Base-by-base conservation (phyloP, 2,329 filamentous ascomycete genomes). In the Claviceps sp. region DNA sequence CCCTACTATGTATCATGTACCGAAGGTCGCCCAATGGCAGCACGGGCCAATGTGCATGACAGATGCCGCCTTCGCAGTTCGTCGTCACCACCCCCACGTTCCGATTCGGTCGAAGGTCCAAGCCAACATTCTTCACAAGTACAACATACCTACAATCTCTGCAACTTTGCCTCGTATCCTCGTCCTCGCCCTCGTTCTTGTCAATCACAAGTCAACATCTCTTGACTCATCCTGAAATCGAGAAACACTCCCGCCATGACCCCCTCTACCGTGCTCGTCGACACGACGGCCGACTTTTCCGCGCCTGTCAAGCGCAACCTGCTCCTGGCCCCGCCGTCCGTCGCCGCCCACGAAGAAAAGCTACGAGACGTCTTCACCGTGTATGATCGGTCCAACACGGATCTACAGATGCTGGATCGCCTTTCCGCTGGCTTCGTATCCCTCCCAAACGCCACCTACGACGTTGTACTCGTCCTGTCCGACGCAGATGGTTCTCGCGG, bases 381-480 rank as follows among this genome's bases (percentile, higher is more conserved):
- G 53, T 82, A 88, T 71, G 82, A 93, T 67, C 84, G 89, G 63
- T 72, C 77, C 57, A 74, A 78, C 46, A 91, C 89, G 56, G 93
- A 98, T 65, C 76, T 98, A 50, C 93, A 97, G 69, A 98, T 98
- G 93, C 85, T 98, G 55, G 93, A 98, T 71, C 88, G 93, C 49
- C 79, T 98, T 42, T 82, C 87, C 2, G 79, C 87, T 38, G 89
- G 89, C 55, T 75, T 95, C 40, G 87, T 93, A 53, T 74, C 82
- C 7, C 81, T 98, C 0, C 85, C 90, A 1, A 60, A 78, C 51
- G 72, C 79, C 48, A 86, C 87, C 51, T 98, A 98, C 73, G 87
- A 94, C 65, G 70, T 86, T 44, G 79, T 97, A 44, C 78, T 96
- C 47, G 77, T 98, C 51, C 82, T 97, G 56, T 85, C 87, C 57